Base-by-base conservation (phyloP, 208 protist species). In the Leishmania aethiopica region DNA sequence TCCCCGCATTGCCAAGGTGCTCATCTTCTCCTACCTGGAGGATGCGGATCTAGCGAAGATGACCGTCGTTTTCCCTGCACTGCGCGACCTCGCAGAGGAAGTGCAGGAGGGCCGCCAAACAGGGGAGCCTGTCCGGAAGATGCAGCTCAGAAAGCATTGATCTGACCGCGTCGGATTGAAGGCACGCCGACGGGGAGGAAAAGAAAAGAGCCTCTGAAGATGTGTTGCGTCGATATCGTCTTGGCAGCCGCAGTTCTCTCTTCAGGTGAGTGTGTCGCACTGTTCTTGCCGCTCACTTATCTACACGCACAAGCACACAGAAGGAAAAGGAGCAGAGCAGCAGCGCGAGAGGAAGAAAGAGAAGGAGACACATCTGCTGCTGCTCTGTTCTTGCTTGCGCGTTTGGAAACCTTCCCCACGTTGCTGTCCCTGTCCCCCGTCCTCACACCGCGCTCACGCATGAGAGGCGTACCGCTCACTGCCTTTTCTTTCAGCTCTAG, bases 1-100 rank as follows among this genome's bases (percentile, higher is more conserved):
- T 51, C 92, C 92, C 17, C 78, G 90, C 11, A 42, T 81, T 32
- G 87, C 93, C n/a, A 92, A 93, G 83, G 67, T 79, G 4, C 77
- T 76, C 3, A 77, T 96, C 6, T 90, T 93, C 57, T 88, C 84
- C n/a, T 94, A 84, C 67, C 77, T 95, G 13, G 69, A 73, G 8
- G 84, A 86, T 15, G 84, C 62, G 51, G 90, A 91, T 28, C 77
- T 96, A 7, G 64, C 49, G 37, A 49, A 22, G 25, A 69, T 95
- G 59, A 79, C 67, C n/a, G 64, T 59, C 40, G 84, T 93, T 10
- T 94, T 96, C 73, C 90, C 89, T 0, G 78, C 86, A 3, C 77
- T 95, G 73, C 77, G 72, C 37, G 84, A 92, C 32, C 81, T 96
- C 25, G 77, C 84, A 3, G 70, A 83, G 40, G 84, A 87, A 42